These are phyloP conservation scores for Penicillium lagena DNA, from an alignment of 495 filamentous ascomycete species.

Conservation along the genomic window DNA sequence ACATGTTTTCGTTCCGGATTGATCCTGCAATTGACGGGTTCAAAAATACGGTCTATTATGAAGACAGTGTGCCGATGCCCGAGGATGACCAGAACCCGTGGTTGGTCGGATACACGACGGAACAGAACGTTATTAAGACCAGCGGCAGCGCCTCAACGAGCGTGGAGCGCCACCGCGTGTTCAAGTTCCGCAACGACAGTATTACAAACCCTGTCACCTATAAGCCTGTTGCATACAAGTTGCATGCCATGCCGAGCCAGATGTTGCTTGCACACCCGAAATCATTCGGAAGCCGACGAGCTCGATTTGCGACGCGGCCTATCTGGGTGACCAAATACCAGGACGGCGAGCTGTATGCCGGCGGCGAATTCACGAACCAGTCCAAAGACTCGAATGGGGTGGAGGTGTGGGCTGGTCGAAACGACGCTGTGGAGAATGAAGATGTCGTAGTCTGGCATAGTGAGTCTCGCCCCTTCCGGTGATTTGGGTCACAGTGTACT, in stretches of 20 bases:
- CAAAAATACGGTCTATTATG: conserved; percentile 61
- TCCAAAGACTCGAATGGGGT: conserved; percentile 50
- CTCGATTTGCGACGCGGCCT: conserved; percentile 75
- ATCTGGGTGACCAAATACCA: conserved; percentile 77
- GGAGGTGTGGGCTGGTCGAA: conserved; percentile 35
- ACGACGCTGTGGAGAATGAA: conserved; percentile 43
- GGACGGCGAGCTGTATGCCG: conserved; percentile 77
- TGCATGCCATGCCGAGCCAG: conserved; percentile 67
- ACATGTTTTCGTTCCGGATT: conserved; percentile 85
- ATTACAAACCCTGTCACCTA: conserved; percentile 67
- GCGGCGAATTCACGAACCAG: conserved; percentile 86
- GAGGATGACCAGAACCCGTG: conserved; percentile 67
- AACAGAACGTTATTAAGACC: conserved; percentile 52
- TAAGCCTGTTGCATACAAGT: conserved; percentile 73
- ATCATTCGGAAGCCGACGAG: conserved; percentile 67
- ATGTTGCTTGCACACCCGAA: conserved; percentile 66
- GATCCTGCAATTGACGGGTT: conserved; percentile 77
- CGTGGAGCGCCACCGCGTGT: conserved; percentile 57
- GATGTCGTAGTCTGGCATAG: conserved; percentile 40
- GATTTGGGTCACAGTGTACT: too few species aligned
- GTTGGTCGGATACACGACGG: conserved; percentile 65
- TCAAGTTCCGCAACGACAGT: conserved; percentile 75
- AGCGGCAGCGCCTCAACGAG: conserved; percentile 62
- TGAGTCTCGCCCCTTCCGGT: conserved; percentile 11
- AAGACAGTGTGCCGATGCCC: conserved; percentile 68